A percentile compares a stretch with the other conserved stretches of the same genome.
Conservation (phyloP, 2,329 filamentous ascomycete genomes). For the Macroventuria anomochaeta region DNA sequence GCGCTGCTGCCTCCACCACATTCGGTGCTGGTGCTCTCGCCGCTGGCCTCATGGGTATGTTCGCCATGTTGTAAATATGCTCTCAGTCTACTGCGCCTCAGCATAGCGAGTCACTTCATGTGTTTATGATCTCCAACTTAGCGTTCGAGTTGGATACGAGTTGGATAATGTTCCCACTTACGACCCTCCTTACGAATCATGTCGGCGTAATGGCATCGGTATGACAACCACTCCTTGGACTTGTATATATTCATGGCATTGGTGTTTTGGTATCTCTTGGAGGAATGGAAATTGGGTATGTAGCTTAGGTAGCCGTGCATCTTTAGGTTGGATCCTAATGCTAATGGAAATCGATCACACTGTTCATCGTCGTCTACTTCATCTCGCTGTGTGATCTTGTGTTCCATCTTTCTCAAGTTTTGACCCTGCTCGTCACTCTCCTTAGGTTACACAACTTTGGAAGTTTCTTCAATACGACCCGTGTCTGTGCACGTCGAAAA, state of each 20-base stretch:
- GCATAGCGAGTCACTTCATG: conserved; percentile 8
- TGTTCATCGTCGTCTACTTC: background rate
- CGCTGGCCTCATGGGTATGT: conserved; percentile 37
- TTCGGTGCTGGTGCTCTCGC: conserved; percentile 35
- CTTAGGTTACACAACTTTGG: too few species aligned
- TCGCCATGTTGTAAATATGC: conserved; percentile 40
- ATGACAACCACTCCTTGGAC: conserved; percentile 21
- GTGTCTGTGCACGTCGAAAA: too few species aligned
- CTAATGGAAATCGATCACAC: conserved; percentile 9
- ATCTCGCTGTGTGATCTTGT: too few species aligned
- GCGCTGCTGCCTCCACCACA: conserved; percentile 34
- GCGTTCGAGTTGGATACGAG: conserved; percentile 12
- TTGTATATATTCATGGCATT: conserved; percentile 19
- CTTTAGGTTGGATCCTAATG: conserved; percentile 3
- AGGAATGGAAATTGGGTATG: background rate
- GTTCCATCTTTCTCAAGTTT: too few species aligned
- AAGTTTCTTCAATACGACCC: too few species aligned
- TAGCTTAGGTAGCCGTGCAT: conserved; percentile 15
- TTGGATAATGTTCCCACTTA: conserved; percentile 20
- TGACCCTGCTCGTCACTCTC: too few species aligned
- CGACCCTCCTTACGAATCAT: conserved; percentile 18
- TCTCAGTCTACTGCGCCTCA: background rate
- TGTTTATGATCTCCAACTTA: conserved; percentile 3
- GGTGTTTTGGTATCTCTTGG: conserved; percentile 6
- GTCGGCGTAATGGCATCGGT: conserved; percentile 18